Conservation (phyloP, 257 asterid species). For the Forsythia viridissima region DNA sequence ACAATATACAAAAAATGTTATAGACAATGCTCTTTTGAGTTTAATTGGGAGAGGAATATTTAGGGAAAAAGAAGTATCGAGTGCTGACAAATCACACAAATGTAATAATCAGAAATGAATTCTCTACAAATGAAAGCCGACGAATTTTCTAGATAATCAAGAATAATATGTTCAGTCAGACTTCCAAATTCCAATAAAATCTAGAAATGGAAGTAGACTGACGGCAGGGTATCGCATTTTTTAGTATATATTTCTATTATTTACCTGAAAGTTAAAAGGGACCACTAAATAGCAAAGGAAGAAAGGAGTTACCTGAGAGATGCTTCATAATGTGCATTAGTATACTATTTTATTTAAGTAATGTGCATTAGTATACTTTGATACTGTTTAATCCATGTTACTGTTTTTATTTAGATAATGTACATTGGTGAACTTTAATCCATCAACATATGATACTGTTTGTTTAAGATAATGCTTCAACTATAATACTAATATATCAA, state of each 20-base stretch:
- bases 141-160: background rate
- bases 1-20: background rate
- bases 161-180: background rate
- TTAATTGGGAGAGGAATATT: background rate
- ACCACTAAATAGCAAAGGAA: slow-evolving; percentile 3
- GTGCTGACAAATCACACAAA: background rate
- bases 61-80: background rate
- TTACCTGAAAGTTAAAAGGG: background rate
- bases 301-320: slow-evolving; percentile 60
- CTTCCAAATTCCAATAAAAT: background rate
- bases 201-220: background rate
- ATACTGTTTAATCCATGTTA: too few relatives aligned
- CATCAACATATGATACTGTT: too few relatives aligned
- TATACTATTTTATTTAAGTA: too few relatives aligned
- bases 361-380: too few relatives aligned
- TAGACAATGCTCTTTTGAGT: background rate
- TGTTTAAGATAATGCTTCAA: too few relatives aligned
- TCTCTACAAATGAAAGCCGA: background rate
- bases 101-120: background rate
- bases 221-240: slow-evolving; percentile 10
- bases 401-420: too few relatives aligned
- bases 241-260: slow-evolving; percentile 3
- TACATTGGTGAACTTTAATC: too few relatives aligned
- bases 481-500: too few relatives aligned
- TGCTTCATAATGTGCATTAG: too few relatives aligned